Base-by-base conservation (phyloP, 441 rosid genomes). In the Theobroma grandiflorum region DNA sequence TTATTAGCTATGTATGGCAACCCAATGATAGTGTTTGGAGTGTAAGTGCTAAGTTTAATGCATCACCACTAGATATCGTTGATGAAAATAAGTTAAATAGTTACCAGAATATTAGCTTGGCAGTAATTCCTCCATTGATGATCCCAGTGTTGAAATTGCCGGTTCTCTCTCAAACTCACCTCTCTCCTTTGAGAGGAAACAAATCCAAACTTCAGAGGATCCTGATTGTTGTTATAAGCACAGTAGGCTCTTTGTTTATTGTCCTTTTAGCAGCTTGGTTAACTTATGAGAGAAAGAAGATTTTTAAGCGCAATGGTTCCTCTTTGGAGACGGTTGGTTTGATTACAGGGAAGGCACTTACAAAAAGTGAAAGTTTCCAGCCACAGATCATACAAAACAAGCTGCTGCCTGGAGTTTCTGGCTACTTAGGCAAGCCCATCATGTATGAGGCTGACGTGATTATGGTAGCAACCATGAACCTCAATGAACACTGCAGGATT, bases 1-100 rank as follows among this genome's bases (percentile, higher is more conserved):
- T 89, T 7, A 82, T 91, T 67, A 91, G 91, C 57, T 91, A 88
- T 45, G 89, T 89, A 11, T 88, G 93, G 93, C 92, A 86, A 62
- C 87, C 84, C 37, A 81, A 61, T 16, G 94, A 89, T 74, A 75
- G 75, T 82, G 84, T 89, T 72, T 18, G 49, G n/a, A 63, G 80
- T 15, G 87, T 92, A 42, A 86, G 89, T 35, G 69, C 81, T 22
- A 89, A 78, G 85, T 77, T 89, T 3, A 84, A 85, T 26, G 81
- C 87, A 16, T 82, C 84, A 8, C 49, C 85, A 9, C 67, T 47
- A 50, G 85, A 80, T 66, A 88, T 92, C 22, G 76, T 52, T 15
- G 53, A 82, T 8, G 87, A 90, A 76, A 92, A 91, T 78, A 77
- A 82, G 80, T 76, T 64, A 12, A 66, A 76, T 74, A 31, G 26